Base-by-base conservation (phyloP, 441 rosid genomes). In the Euphorbia schlechtendalii region DNA sequence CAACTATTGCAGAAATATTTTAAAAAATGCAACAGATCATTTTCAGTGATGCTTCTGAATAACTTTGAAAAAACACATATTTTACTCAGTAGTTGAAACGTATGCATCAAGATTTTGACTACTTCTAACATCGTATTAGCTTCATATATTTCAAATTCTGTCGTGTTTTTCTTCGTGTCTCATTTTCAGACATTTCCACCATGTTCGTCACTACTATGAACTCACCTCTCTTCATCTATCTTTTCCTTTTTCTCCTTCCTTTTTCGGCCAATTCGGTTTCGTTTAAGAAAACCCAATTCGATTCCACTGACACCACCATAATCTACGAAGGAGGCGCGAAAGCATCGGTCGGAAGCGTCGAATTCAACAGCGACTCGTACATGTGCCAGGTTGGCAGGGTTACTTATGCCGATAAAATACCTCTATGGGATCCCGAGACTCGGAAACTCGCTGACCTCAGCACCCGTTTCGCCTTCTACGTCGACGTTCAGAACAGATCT, bases 281-380 rank as follows among this genome's bases (percentile, higher is more conserved):
- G 38, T 74, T 80, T 38, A 38, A 56, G n/a, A 66, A 65, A 52
- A 0, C 75, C 7, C 73, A 71, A 0, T 80, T 80, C 46, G 73
- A 73, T 22, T 49, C 72, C 0, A 3, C 25, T 5, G 52, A 73
- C 13, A 34, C 56, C 2, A 57, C 27, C 41, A 69, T 78, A 2
- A n/a, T 65, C 49, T 82, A 69, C 18, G 69, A 80, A 40, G 84
- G 80, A 22, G 83, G 73, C 14, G 83, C 80, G 3, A 43, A 18
- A n/a, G 34, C 69, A 3, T 14, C 1, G 1, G 73, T 65, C 18
- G 85, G 82, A 25, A 60, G 62, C 0, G 52, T 85, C 8, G 81
- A 78, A 27, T 64, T 86, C 8, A 68, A 41, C 38, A 66, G 69
- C 25, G 45, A 48, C 15, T 14, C 0, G 34, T 77, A 67, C 20